A percentile compares a stretch with the other conserved stretches of the same genome.
Evolutionary conservation across 1,284 basidiomycete species (phyloP).

Genomic region (Malassezia yamatoensis): DNA sequence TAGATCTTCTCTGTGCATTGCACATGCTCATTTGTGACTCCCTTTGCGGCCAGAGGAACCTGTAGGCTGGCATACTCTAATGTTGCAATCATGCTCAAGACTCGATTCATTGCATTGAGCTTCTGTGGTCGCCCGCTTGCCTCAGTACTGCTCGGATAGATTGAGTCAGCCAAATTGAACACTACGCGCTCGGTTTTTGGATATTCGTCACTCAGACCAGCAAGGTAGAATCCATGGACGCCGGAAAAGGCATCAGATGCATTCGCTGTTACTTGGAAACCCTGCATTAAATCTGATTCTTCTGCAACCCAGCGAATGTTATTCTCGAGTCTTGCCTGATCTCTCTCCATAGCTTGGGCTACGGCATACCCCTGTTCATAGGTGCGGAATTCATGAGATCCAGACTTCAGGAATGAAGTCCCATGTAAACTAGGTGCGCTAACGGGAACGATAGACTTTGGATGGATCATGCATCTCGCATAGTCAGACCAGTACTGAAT

Average conservation of each 20-base stretch:
- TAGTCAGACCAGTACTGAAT: conserved; percentile 40
- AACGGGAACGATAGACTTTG: conserved; percentile 31
- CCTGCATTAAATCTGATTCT: conserved; percentile 37
- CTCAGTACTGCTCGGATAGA: neutral
- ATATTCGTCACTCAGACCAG: conserved; percentile 33
- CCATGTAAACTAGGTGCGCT: conserved; percentile 13
- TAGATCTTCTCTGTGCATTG: conserved; percentile 23
- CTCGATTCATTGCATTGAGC: conserved; percentile 30
- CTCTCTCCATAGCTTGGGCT: conserved; percentile 26
- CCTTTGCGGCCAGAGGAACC: conserved; percentile 17
- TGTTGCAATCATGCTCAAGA: conserved; percentile 21
- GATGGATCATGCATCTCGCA: conserved; percentile 27
- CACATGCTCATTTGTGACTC: neutral
- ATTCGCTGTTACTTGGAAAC: conserved; percentile 29
- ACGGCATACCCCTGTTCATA: conserved; percentile 25
- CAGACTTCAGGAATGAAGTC: conserved; percentile 1
- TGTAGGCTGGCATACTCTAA: conserved; percentile 25
- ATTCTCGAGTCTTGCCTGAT: conserved; percentile 31
- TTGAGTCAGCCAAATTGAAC: conserved; percentile 9
- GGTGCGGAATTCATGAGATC: conserved; percentile 18
- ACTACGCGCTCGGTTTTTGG: conserved; percentile 29
- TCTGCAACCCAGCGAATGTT: conserved; percentile 40
- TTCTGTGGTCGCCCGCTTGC: conserved; percentile 10
- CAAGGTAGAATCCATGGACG: conserved; percentile 23
- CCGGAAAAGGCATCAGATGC: conserved; percentile 36